phyloP scores from a whole-genome alignment of 306 rosid species.

The Rosa chinensis region DNA sequence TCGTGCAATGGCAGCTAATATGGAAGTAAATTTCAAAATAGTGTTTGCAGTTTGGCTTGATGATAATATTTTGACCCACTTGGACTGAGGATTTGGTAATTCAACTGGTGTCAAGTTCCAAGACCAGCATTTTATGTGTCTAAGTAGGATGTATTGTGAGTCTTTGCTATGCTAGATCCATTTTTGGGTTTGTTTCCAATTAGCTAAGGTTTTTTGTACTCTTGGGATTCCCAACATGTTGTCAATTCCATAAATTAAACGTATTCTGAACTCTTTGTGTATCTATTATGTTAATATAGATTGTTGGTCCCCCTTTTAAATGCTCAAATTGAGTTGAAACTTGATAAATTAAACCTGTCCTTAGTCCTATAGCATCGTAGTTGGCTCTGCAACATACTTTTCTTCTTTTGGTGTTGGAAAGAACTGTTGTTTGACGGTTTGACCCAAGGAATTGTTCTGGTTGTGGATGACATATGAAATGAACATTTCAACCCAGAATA shows the following conservation, averaged over 20 bases:
- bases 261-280: background rate
- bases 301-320: background rate
- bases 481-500: background rate
- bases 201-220: background rate
- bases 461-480: too few relatives aligned
- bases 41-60: slow-evolving; percentile 14
- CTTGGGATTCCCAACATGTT: background rate
- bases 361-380: background rate
- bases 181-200: background rate
- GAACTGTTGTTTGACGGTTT: too few relatives aligned
- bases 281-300: slow-evolving; percentile 3
- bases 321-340: background rate
- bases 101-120: background rate
- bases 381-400: background rate
- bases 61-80: background rate
- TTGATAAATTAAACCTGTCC: background rate
- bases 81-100: slow-evolving; percentile 3
- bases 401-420: too few relatives aligned
- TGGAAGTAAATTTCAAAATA: slow-evolving; percentile 16
- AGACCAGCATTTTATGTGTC: background rate
- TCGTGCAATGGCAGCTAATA: slow-evolving; percentile 11
- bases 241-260: background rate
- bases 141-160: background rate
- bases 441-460: too few relatives aligned
- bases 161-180: background rate